Evolutionary conservation across 108 stramenopile genomes (phyloP).

Genomic region (Fragilaria radians): DNA sequence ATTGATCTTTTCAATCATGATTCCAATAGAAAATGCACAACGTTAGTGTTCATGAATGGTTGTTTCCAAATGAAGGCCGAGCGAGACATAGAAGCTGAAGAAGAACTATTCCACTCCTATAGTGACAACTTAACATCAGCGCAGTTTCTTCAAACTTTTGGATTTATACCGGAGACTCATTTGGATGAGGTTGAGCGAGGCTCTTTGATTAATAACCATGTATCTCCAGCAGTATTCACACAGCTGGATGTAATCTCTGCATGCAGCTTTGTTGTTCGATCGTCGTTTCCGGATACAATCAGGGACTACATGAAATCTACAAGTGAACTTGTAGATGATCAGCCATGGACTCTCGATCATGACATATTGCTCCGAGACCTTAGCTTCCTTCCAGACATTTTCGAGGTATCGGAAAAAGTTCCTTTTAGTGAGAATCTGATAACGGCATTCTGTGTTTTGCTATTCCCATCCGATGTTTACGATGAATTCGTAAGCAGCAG

Average conservation of each 20-base stretch:
- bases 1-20: slow-evolving; percentile 82
- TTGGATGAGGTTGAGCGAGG: not conserved
- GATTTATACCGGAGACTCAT: slow-evolving; percentile 47
- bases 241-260: slow-evolving; percentile 36
- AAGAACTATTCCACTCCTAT: slow-evolving; percentile 80
- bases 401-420: slow-evolving; percentile 14
- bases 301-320: slow-evolving; percentile 18
- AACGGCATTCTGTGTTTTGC: slow-evolving; percentile 48
- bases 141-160: slow-evolving; percentile 78
- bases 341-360: slow-evolving; percentile 24
- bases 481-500: slow-evolving; percentile 23
- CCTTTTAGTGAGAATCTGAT: slow-evolving; percentile 59
- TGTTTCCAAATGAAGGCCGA: slow-evolving; percentile 70
- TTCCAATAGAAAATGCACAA: slow-evolving; percentile 42
- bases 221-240: slow-evolving; percentile 40
- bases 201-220: not conserved
- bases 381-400: slow-evolving; percentile 16
- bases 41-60: slow-evolving; percentile 38
- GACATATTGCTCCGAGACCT: slow-evolving; percentile 1
- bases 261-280: slow-evolving; percentile 21
- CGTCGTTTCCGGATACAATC: slow-evolving; percentile 21
- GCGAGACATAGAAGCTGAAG: slow-evolving; percentile 44
- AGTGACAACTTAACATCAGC: slow-evolving; percentile 53
- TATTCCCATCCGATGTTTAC: slow-evolving; percentile 58
- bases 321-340: not conserved